A percentile compares a stretch with the other conserved stretches of the same genome.
Conservation (phyloP, 345 rosid genomes). For the Gossypium sturtianum region DNA sequence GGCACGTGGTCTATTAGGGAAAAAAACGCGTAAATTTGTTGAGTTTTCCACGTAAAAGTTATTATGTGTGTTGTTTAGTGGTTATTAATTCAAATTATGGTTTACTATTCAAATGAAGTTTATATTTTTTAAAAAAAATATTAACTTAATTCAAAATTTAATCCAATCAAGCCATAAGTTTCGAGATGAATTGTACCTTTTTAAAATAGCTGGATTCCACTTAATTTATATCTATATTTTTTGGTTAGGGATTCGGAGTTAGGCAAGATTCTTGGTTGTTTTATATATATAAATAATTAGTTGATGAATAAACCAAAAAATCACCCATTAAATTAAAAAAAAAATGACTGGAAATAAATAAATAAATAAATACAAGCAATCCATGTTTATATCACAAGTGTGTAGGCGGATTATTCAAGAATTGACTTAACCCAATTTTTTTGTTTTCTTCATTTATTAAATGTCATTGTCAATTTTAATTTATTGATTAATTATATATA, state of each 20-base stretch:
- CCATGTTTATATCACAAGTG: background rate
- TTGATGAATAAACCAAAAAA: constrained; percentile 19
- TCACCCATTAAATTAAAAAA: background rate
- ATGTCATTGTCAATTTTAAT: constrained; percentile 19
- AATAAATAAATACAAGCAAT: background rate
- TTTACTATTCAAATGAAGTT: background rate
- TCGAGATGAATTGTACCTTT: background rate
- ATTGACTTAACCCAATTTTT: constrained; percentile 17
- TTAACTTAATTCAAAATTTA: no score
- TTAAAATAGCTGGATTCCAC: no score
- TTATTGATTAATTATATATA: background rate
- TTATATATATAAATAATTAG: background rate
- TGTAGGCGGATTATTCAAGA: constrained; percentile 15
- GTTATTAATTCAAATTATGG: background rate
- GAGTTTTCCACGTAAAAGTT: constrained; percentile 10
- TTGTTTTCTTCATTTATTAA: background rate
- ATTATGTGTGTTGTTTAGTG: background rate
- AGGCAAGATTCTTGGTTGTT: background rate
- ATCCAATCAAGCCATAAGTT: background rate
- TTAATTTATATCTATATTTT: background rate
- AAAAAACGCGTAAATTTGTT: background rate
- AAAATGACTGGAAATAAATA: background rate
- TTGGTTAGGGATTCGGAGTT: constrained; percentile 11
- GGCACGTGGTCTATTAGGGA: background rate
- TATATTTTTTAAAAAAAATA: no score